Percentiles rank a stretch among this genome's conserved stretches.
Evolutionary conservation across 2,329 filamentous ascomycete species (phyloP).

Genomic region (Diaporthe sp.): DNA sequence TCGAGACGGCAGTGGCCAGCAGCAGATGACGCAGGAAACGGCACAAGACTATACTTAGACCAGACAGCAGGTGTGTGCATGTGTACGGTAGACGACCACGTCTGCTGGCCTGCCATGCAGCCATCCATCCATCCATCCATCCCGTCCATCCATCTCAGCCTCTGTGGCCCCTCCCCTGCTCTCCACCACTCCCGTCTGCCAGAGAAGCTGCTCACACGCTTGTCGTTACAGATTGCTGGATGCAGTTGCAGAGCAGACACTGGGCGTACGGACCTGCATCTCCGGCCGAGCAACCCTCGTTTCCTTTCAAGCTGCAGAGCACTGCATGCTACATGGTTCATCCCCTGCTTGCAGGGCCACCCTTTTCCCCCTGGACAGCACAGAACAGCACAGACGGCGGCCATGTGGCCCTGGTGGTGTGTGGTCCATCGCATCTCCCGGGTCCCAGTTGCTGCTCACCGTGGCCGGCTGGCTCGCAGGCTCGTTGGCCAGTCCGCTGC

Average conservation of each 20-base stretch:
- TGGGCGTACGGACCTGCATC: not conserved
- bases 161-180: not conserved
- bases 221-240: constrained; percentile 32
- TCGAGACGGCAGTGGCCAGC: constrained; percentile 2
- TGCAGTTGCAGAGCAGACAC: constrained; percentile 7
- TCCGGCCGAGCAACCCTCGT: not conserved
- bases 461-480: not conserved
- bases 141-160: not conserved
- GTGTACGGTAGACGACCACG: not conserved
- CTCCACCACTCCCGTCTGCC: constrained; percentile 3
- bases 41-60: constrained; percentile 20
- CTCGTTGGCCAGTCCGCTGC: not conserved
- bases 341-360: constrained; percentile 12
- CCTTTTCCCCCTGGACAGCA: not conserved
- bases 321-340: not conserved
- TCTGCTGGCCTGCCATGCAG: not conserved
- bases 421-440: not conserved
- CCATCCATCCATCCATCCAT: not conserved
- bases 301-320: not conserved
- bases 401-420: not conserved
- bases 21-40: constrained; percentile 28
- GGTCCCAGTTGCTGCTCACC: constrained; percentile 14
- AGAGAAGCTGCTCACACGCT: constrained; percentile 28
- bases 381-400: constrained; percentile 18
- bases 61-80: constrained; percentile 1